Conservation (phyloP, 768 basidiomycete species). For the Vararia minispora region DNA sequence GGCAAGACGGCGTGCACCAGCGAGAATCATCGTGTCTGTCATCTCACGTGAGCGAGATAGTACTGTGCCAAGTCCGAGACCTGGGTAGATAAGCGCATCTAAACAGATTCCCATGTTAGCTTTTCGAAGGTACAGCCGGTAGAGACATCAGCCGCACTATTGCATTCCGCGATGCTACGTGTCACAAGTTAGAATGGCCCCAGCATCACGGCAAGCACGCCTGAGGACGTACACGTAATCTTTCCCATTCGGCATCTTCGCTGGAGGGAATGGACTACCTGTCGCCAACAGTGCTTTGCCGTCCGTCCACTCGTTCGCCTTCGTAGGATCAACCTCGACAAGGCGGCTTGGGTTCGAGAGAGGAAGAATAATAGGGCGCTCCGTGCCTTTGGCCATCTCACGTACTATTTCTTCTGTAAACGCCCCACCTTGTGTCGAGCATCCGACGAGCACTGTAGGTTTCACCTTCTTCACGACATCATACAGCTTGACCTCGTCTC, state of each 20-base stretch:
- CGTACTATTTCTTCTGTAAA: conserved; percentile 67
- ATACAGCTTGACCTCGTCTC: conserved; percentile 40
- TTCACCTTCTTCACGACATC: conserved; percentile 62
- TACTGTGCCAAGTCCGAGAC: conserved; percentile 74
- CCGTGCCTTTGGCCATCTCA: conserved; percentile 56
- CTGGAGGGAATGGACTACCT: conserved; percentile 74
- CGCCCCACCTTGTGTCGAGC: conserved; percentile 65
- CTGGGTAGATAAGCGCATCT: conserved; percentile 79
- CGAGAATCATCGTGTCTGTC: conserved; percentile 83
- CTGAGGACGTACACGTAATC: conserved; percentile 44
- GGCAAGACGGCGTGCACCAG: conserved; percentile 65
- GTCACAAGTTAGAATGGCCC: not conserved
- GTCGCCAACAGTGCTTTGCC: conserved; percentile 76
- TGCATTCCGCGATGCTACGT: conserved; percentile 59
- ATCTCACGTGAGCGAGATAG: conserved; percentile 50
- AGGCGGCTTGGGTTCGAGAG: conserved; percentile 73
- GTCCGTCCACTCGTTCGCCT: conserved; percentile 68
- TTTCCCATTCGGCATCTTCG: conserved; percentile 53
- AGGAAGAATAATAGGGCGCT: conserved; percentile 76
- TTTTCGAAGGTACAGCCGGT: no score
- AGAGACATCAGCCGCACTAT: conserved; percentile 29
- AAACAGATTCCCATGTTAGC: not conserved
- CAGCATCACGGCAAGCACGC: not conserved
- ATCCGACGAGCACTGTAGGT: conserved; percentile 80
- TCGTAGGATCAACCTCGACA: conserved; percentile 63